phyloP scores from a whole-genome alignment of 305 asterid species.

The Solanum hybrid region DNA sequence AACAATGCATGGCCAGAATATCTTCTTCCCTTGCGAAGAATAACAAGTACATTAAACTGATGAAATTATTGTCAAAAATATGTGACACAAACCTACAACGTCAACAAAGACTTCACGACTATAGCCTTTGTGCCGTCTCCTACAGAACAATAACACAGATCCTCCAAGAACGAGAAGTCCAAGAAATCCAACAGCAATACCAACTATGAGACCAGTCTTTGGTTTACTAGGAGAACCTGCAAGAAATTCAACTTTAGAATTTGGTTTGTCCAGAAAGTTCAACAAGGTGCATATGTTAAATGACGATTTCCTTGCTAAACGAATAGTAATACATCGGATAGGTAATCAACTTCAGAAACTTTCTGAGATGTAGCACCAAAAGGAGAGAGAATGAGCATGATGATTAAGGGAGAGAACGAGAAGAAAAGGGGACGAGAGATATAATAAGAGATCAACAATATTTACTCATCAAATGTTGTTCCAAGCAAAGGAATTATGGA shows the following conservation, averaged over 20 bases:
- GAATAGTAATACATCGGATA: background rate
- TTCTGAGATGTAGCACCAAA: background rate
- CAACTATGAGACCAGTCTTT: conserved; percentile 45
- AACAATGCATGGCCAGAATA: background rate
- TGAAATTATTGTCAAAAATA: background rate
- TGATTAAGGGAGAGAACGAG: background rate
- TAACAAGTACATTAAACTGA: background rate
- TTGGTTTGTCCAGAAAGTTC: background rate
- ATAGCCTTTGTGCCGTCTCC: conserved; percentile 42
- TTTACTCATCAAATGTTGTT: background rate
- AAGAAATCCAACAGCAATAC: conserved; percentile 44
- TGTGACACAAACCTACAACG: conserved; percentile 68
- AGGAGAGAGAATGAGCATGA: background rate
- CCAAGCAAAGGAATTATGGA: background rate
- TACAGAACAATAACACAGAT: conserved; percentile 42
- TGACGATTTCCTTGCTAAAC: background rate
- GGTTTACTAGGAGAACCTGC: conserved; percentile 55
- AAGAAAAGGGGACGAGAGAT: background rate
- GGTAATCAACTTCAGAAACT: background rate
- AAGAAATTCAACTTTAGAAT: conserved; percentile 8
- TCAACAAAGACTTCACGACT: conserved; percentile 69
- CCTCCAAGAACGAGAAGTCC: conserved; percentile 53
- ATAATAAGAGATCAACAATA: background rate
- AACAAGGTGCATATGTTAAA: background rate
- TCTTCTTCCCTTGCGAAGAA: background rate